Evolutionary conservation across 805 yeast species (phyloP), one percentile per base, ranked within the genome.

Genomic region (Zygosaccharomyces lentus): DNA sequence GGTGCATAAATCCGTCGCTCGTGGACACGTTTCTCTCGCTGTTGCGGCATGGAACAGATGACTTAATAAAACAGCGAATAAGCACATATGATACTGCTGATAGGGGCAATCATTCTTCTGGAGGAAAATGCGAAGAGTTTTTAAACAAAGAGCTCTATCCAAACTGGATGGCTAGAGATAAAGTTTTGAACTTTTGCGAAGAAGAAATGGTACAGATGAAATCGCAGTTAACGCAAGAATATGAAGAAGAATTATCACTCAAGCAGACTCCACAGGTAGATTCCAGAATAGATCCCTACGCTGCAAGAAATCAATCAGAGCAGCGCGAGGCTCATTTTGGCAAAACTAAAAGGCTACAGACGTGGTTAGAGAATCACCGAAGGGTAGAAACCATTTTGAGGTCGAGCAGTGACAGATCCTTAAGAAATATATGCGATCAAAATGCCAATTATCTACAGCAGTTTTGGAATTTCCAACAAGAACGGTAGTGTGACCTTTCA

Each of bases 221-320:
- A 37, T 19, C 41, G 2, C 73, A 69, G 25, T 50, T 68, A 2
- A 64, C 66, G 15, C 48, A 52, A 1, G 51, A 60, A 34, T 43
- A 49, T 37, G 51, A 51, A 47, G 47, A 48, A 24, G 42, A 56
- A 16, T 19, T 41, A 37, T 10, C 63, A 48, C 36, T 62, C 45
- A 37, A 57, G 46, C 51, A 51, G 49, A 26, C 41, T 13, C 48
- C 53, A 10, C 47, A 50, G 50, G 51, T 61, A 34, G 62, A 64
- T 25, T 56, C 64, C 4, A 59, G 77, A 24, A 52, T 74, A 4
- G 81, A 78, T 54, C 82, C 83, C 1, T 78, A 78, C 52, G 76
- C 76, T 3, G 64, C 68, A 9, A 67, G 72, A 41, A 76, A 74
- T 37, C 34, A 62, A 6, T 50, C 61, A 17, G 64, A 63, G 6